A percentile compares a stretch with the other conserved stretches of the same genome.
phyloP scores from a whole-genome alignment of 345 rosid genomes.

The Eucalyptus victrix region DNA sequence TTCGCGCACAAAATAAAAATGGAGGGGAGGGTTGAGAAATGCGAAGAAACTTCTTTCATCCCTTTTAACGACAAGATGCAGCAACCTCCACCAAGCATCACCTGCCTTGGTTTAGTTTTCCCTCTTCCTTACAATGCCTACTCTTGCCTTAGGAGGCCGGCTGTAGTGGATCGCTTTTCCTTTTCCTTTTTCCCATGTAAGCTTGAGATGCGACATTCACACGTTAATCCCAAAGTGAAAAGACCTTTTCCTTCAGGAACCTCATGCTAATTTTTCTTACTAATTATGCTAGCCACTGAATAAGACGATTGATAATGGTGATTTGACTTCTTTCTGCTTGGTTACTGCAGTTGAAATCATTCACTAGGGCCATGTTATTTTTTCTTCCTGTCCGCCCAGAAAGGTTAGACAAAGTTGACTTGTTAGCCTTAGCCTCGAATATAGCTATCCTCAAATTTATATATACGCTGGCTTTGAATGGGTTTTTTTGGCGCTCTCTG shows the following conservation, averaged over 20 bases:
- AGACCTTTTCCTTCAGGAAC: neutral
- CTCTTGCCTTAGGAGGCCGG: neutral
- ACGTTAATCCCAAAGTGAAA: neutral
- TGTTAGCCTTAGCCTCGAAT: neutral
- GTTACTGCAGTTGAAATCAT: neutral
- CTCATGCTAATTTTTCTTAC: neutral
- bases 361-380: neutral
- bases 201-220: neutral
- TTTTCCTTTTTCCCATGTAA: neutral
- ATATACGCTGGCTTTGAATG: neutral
- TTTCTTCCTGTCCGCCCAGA: neutral
- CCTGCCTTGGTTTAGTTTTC: neutral
- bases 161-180: neutral
- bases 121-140: neutral
- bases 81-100: neutral
- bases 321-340: neutral
- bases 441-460: neutral
- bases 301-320: neutral
- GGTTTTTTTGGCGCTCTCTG: neutral
- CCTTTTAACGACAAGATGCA: neutral
- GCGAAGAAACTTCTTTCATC: neutral
- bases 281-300: neutral
- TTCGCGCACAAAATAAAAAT: neutral
- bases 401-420: neutral
- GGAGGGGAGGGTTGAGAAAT: neutral